Conservation (phyloP, 768 basidiomycete species). For the Collybia mongolica region DNA sequence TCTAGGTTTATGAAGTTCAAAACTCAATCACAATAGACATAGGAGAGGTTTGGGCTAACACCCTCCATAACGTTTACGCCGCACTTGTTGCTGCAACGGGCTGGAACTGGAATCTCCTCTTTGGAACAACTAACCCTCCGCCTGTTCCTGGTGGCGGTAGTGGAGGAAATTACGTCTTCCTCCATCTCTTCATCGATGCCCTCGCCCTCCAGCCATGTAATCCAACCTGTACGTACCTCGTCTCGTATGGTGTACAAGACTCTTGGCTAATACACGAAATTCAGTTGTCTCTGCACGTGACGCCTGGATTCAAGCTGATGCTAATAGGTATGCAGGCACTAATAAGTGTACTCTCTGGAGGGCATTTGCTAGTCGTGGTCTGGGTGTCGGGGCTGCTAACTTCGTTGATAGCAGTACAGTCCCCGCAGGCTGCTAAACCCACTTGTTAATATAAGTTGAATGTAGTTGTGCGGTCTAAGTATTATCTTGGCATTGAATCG, state of each 20-base stretch:
- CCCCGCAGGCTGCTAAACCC: slow-evolving; percentile 25
- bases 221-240: slow-evolving; percentile 29
- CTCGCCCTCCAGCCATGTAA: slow-evolving; percentile 32
- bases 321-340: slow-evolving; percentile 33
- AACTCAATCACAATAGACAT: slow-evolving; percentile 21
- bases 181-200: slow-evolving; percentile 37
- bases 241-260: too few relatives aligned
- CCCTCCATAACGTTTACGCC: slow-evolving; percentile 20
- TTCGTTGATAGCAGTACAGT: slow-evolving; percentile 24
- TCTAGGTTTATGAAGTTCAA: not conserved
- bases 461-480: too few relatives aligned
- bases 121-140: slow-evolving; percentile 21
- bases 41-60: slow-evolving; percentile 40
- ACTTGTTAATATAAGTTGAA: too few relatives aligned
- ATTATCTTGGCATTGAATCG: too few relatives aligned
- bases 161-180: slow-evolving; percentile 34
- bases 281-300: slow-evolving; percentile 35
- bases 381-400: slow-evolving; percentile 34
- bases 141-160: slow-evolving; percentile 6
- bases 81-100: slow-evolving; percentile 16
- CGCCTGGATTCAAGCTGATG: slow-evolving; percentile 43
- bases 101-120: slow-evolving; percentile 36
- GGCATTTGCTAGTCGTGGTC: slow-evolving; percentile 39
- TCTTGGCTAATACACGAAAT: not conserved
- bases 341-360: slow-evolving; percentile 36